Base-by-base conservation (phyloP, 805 yeast species). In the Wickerhamiella alocasiicola region DNA sequence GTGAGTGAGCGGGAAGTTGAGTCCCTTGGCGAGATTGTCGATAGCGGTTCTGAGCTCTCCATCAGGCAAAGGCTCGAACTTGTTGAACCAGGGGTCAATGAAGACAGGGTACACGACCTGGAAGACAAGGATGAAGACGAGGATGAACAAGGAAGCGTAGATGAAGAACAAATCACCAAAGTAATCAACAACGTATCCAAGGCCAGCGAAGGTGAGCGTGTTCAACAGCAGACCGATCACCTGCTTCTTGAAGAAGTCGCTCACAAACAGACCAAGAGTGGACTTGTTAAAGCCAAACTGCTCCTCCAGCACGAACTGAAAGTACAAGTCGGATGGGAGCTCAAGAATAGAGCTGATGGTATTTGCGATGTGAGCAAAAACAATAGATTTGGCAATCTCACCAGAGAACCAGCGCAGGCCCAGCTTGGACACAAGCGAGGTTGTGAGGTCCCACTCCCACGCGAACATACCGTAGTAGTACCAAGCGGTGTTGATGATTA, bases 61-160 rank as follows among this genome's bases (percentile, higher is more conserved):
- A 35, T 81, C 84, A 51, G 81, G 84, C 50, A 91, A 71, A 24
- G 96, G 95, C 28, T 84, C 79, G 48, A 83, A 74, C 55, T 82
- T 87, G 68, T 91, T 85, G 69, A 91, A 91, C 48, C 84, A 63
- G 4, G 99, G 99, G 65, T 81, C 85, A 52, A 91, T 87, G 49
- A 84, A 68, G 20, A 81, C 76, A 26, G 97, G 97, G 55, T 69
- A 73, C 34, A 88, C 65, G 24, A 91, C 76, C 66, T 81, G 76
- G 41, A 77, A 70, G 43, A 81, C 62, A 40, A 88, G 65, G 60
- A 81, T 94, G 47, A 85, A 73, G 13, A 63, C 67, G 31, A 87
- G 68, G 31, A 82, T 63, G 54, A 85, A 78, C 11, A 71, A 62
- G 64, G 93, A 78, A 45, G 82, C 67, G 61, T 87, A 91, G 54